Percentiles rank a stretch among this genome's conserved stretches.
phyloP scores from a whole-genome alignment of 768 basidiomycete species.

The Mycena rebaudengoi region DNA sequence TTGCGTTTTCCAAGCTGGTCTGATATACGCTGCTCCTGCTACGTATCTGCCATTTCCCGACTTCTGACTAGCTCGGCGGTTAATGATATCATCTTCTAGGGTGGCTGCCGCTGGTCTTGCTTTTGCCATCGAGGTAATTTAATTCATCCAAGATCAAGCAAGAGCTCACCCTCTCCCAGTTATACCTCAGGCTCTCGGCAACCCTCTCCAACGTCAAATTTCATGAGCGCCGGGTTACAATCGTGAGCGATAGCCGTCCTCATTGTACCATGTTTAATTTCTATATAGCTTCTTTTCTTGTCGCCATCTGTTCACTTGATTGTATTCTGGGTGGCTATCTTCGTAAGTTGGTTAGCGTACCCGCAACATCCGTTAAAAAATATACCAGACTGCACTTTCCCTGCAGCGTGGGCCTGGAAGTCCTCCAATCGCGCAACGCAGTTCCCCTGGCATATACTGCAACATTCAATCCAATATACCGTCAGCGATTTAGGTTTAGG shows the following conservation, averaged over 20 bases:
- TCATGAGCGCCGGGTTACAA: neutral
- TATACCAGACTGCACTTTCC: neutral
- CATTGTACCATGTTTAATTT: neutral
- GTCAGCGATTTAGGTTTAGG: too few species aligned
- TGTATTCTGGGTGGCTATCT: slow-evolving; percentile 16
- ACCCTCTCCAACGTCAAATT: slow-evolving; percentile 10
- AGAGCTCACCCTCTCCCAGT: neutral
- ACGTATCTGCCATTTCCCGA: neutral
- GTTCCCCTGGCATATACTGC: neutral
- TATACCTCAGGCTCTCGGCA: slow-evolving; percentile 7
- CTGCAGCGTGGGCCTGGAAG: neutral
- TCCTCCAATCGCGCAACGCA: neutral
- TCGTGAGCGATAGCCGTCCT: neutral
- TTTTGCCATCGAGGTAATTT: neutral
- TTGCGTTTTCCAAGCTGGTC: slow-evolving; percentile 21
- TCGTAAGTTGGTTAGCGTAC: neutral
- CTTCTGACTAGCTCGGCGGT: neutral
- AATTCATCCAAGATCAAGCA: neutral
- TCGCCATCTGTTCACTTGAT: slow-evolving; percentile 2
- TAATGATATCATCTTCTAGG: neutral
- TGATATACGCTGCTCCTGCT: slow-evolving; percentile 24
- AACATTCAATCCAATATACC: neutral
- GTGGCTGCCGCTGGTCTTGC: neutral
- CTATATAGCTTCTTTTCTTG: slow-evolving; percentile 9
- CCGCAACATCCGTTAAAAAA: neutral